Percentiles rank a stretch among this genome's conserved stretches.
phyloP scores from a whole-genome alignment of 345 rosid genomes.

The Nasturtium officinale region DNA sequence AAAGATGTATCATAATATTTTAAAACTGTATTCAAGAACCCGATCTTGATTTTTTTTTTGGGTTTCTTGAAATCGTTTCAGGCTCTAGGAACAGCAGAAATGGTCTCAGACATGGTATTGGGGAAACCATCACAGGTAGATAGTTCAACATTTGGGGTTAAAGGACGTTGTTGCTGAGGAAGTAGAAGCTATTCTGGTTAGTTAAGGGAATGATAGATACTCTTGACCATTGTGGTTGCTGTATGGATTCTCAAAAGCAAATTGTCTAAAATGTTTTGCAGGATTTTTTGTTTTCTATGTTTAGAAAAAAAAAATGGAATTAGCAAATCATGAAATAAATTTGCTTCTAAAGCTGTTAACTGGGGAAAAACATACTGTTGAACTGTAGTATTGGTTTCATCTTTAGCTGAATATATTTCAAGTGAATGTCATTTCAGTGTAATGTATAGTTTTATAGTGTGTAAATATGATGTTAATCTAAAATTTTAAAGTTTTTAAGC shows the following conservation, averaged over 20 bases:
- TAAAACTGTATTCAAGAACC: constrained; percentile 16
- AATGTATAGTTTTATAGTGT: no score
- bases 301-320: background rate
- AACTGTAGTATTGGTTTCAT: no score
- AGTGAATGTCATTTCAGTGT: no score
- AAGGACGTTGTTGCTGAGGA: constrained; percentile 42
- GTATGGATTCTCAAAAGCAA: background rate
- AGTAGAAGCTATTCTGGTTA: constrained; percentile 7
- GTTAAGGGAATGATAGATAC: constrained; percentile 1
- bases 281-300: background rate
- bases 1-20: background rate
- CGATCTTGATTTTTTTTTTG: background rate
- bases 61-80: constrained; percentile 45
- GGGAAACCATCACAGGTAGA: constrained; percentile 57
- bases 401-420: no score
- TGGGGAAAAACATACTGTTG: no score
- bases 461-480: no score
- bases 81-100: constrained; percentile 92
- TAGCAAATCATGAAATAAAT: background rate
- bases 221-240: constrained; percentile 12
- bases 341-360: no score
- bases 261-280: no score
- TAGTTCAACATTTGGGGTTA: constrained; percentile 55
- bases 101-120: constrained; percentile 75
- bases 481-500: no score